Percentiles rank a stretch among this genome's conserved stretches.
Conservation (phyloP, 306 rosid species). For the Vicia faba region DNA sequence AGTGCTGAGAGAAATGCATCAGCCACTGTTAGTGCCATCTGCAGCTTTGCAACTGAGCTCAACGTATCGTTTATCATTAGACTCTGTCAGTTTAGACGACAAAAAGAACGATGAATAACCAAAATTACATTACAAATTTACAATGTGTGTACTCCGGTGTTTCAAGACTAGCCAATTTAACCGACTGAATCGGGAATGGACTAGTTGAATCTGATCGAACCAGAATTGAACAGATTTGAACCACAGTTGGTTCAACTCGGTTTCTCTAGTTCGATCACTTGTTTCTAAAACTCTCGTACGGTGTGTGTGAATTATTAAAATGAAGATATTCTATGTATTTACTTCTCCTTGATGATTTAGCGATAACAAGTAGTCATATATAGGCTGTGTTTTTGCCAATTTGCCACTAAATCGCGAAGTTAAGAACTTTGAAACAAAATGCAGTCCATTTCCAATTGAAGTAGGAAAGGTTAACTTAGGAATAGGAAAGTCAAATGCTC, state of each 20-base stretch:
- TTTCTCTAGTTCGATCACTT: neutral
- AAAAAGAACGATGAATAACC: slow-evolving; percentile 18
- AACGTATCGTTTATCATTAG: slow-evolving; percentile 70
- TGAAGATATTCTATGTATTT: slow-evolving; percentile 43
- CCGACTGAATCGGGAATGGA: neutral
- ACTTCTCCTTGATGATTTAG: slow-evolving; percentile 73
- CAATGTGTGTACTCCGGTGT: neutral
- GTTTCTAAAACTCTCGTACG: neutral
- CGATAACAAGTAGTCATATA: slow-evolving; percentile 73
- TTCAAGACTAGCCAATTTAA: neutral
- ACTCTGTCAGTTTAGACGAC: slow-evolving; percentile 48
- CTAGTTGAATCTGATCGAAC: slow-evolving; percentile 1
- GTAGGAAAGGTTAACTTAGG: slow-evolving; percentile 70
- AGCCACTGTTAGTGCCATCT: slow-evolving; percentile 64
- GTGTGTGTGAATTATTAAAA: neutral
- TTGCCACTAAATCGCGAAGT: slow-evolving; percentile 57
- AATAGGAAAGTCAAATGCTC: slow-evolving; percentile 67
- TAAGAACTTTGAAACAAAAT: slow-evolving; percentile 62
- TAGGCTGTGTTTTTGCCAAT: slow-evolving; percentile 64
- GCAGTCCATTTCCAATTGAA: slow-evolving; percentile 83
- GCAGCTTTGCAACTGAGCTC: slow-evolving; percentile 67
- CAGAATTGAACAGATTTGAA: neutral
- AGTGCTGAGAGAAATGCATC: slow-evolving; percentile 61
- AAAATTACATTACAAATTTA: neutral
- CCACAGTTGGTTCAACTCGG: neutral